These are phyloP conservation scores for Elsinoe arachidis DNA, from an alignment of 2,329 filamentous ascomycete genomes.

Conservation along the genomic window DNA sequence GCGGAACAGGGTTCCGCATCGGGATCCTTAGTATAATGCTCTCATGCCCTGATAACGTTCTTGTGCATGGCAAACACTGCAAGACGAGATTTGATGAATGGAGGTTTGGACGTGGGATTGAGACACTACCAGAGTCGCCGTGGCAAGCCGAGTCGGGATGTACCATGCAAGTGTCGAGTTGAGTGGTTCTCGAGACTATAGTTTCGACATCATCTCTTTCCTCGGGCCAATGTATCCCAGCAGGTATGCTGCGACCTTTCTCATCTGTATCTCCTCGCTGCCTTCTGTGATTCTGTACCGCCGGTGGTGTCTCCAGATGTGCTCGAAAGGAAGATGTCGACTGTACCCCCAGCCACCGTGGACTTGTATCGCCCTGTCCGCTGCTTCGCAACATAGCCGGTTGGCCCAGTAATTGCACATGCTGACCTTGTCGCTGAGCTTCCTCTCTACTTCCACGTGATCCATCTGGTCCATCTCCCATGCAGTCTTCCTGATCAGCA, in stretches of 20 bases:
- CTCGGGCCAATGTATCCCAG: slow-evolving; percentile 46
- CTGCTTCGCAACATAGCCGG: slow-evolving; percentile 50
- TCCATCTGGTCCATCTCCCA: slow-evolving; percentile 52
- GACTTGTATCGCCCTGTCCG: slow-evolving; percentile 55
- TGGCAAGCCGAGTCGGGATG: no score
- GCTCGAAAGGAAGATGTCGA: slow-evolving; percentile 52
- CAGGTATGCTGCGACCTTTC: slow-evolving; percentile 53
- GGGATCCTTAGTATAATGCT: no score
- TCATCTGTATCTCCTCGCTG: slow-evolving; percentile 58
- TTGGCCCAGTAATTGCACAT: slow-evolving; percentile 63
- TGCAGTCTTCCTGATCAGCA: slow-evolving; percentile 54
- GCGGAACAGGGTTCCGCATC: no score
- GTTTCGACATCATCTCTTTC: slow-evolving; percentile 23
- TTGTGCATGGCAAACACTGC: no score
- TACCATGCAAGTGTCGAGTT: no score
- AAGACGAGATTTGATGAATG: no score
- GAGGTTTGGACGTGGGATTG: no score
- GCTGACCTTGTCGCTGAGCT: slow-evolving; percentile 52
- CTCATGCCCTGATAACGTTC: no score
- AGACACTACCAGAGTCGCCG: no score
- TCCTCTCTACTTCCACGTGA: slow-evolving; percentile 47
- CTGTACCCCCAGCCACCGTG: slow-evolving; percentile 53
- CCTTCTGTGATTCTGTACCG: slow-evolving; percentile 57
- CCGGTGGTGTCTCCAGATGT: slow-evolving; percentile 57
- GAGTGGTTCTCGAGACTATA: neutral